These are phyloP conservation scores for Lactuca saligna DNA, from an alignment of 129 eudicot genomes.

Conservation along the genomic window DNA sequence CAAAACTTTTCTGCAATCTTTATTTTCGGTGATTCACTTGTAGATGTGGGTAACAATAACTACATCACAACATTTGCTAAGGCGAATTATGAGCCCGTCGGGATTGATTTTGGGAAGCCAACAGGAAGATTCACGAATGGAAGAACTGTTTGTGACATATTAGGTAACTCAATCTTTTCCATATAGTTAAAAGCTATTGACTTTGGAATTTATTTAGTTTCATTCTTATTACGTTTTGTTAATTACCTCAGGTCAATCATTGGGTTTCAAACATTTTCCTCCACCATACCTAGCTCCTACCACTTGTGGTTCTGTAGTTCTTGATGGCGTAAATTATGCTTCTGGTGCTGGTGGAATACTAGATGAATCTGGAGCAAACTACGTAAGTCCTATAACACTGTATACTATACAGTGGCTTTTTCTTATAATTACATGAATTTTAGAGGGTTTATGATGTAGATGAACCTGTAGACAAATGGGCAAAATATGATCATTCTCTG, in stretches of 20 bases:
- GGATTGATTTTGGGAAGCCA: constrained; percentile 75
- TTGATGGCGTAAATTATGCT: constrained; percentile 80
- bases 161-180: constrained; percentile 42
- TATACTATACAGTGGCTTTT: background rate
- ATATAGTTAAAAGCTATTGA: background rate
- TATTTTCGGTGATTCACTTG: constrained; percentile 78
- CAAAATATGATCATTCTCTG: no score
- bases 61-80: constrained; percentile 67
- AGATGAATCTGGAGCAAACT: constrained; percentile 57
- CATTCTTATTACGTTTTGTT: background rate
- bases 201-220: background rate
- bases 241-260: constrained; percentile 42
- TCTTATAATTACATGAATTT: no score
- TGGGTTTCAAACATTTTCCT: constrained; percentile 49
- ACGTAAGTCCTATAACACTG: constrained; percentile 43
- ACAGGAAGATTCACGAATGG: constrained; percentile 88
- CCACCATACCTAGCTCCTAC: constrained; percentile 88
- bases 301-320: constrained; percentile 47
- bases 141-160: constrained; percentile 69
- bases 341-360: constrained; percentile 85
- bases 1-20: constrained; percentile 44
- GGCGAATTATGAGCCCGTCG: constrained; percentile 66
- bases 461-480: no score
- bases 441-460: no score
- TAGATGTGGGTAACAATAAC: constrained; percentile 79